These are phyloP conservation scores for Tirmania nivea DNA, from an alignment of 495 filamentous ascomycete species.

Conservation along the genomic window DNA sequence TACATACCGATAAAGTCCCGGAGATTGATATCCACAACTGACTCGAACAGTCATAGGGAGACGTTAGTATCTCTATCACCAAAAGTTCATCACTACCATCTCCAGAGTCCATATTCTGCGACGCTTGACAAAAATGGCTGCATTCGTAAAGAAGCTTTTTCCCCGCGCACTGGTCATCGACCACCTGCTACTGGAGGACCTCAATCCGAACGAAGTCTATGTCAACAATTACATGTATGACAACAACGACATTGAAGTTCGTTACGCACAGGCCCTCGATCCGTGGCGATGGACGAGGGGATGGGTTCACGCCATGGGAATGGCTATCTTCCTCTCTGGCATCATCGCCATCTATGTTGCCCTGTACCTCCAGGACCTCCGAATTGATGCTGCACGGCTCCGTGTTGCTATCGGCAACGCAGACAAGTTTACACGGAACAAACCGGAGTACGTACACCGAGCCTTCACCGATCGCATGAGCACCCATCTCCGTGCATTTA, in stretches of 20 bases:
- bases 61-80: too few relatives aligned
- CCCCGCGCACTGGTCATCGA: too few relatives aligned
- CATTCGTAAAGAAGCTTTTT: too few relatives aligned
- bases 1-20: too few relatives aligned
- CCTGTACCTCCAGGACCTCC: slow-evolving; percentile 16
- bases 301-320: slow-evolving; percentile 14
- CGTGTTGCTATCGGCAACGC: slow-evolving; percentile 9
- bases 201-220: not conserved
- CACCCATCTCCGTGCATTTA: slow-evolving; percentile 15
- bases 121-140: too few relatives aligned
- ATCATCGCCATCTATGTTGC: slow-evolving; percentile 15
- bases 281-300: slow-evolving; percentile 15
- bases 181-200: not conserved
- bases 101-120: too few relatives aligned
- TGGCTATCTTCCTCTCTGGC: slow-evolving; percentile 14
- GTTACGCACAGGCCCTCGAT: slow-evolving; percentile 14
- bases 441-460: slow-evolving; percentile 1
- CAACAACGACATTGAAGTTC: slow-evolving; percentile 12
- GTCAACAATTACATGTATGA: slow-evolving; percentile 14
- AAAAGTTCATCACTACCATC: too few relatives aligned
- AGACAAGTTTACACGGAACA: not conserved
- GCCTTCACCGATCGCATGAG: slow-evolving; percentile 13
- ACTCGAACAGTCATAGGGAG: too few relatives aligned
- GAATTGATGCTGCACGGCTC: slow-evolving; percentile 14
- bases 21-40: too few relatives aligned